Evolutionary conservation across 1,139 yeast species (phyloP).

Genomic region (Lodderomyces pseudojiufengensis): DNA sequence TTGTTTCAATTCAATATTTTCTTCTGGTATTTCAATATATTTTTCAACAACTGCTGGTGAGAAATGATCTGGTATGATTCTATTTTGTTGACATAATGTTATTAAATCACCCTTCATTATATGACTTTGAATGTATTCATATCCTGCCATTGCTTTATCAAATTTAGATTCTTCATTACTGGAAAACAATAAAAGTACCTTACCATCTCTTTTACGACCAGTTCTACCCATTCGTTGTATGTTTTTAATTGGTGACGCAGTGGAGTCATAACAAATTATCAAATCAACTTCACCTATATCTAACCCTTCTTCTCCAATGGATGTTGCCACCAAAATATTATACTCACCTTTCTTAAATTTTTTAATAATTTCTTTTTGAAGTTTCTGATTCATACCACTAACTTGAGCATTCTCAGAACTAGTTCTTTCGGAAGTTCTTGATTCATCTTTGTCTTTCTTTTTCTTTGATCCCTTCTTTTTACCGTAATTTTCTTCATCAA

Average conservation of each 20-base stretch:
- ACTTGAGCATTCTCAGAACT: conserved; percentile 54
- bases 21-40: conserved; percentile 65
- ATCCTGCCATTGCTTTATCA: conserved; percentile 82
- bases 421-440: conserved; percentile 21
- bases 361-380: conserved; percentile 68
- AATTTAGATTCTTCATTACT: conserved; percentile 76
- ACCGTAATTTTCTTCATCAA: conserved; percentile 42
- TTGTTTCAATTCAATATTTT: conserved; percentile 52
- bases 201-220: conserved; percentile 91
- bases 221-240: conserved; percentile 98
- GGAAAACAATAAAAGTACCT: conserved; percentile 72
- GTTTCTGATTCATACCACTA: conserved; percentile 66
- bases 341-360: conserved; percentile 67
- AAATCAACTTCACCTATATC: conserved; percentile 98
- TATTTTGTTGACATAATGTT: conserved; percentile 44
- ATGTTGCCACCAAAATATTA: conserved; percentile 88
- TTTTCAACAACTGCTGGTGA: conserved; percentile 55
- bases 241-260: conserved; percentile 89
- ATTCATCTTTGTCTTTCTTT: conserved; percentile 14
- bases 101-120: conserved; percentile 44
- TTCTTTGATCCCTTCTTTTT: conserved; percentile 22
- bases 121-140: conserved; percentile 70
- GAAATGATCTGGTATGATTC: conserved; percentile 60
- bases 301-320: conserved; percentile 97
- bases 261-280: conserved; percentile 88